Conservation (phyloP, 202 grass and related monocot genomes). For the Saccharum hybrid region DNA sequence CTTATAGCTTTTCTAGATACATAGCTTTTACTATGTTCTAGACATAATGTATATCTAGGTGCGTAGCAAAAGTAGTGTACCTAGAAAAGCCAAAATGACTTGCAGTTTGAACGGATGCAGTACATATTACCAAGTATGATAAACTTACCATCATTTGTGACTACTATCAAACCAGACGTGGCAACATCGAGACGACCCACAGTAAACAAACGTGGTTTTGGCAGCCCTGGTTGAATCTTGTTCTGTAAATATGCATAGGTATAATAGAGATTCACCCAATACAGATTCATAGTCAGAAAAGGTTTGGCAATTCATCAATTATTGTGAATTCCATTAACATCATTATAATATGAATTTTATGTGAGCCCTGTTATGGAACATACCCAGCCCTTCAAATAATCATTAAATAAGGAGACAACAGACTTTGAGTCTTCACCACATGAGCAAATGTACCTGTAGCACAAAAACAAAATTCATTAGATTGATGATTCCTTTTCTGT, state of each 20-base stretch:
- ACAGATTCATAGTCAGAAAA: not conserved
- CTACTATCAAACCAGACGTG: slow-evolving; percentile 86
- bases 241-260: slow-evolving; percentile 55
- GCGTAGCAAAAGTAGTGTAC: not conserved
- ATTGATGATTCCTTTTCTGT: slow-evolving; percentile 20
- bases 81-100: not conserved
- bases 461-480: slow-evolving; percentile 41
- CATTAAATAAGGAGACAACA: slow-evolving; percentile 79
- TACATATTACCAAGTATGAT: slow-evolving; percentile 27
- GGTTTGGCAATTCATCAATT: not conserved
- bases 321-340: slow-evolving; percentile 4
- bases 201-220: slow-evolving; percentile 90
- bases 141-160: slow-evolving; percentile 93
- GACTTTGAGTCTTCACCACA: slow-evolving; percentile 82
- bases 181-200: slow-evolving; percentile 97
- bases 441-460: slow-evolving; percentile 86
- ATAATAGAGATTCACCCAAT: slow-evolving; percentile 18
- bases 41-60: not conserved
- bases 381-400: slow-evolving; percentile 91
- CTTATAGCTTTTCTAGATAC: not conserved
- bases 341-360: not conserved
- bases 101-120: not conserved
- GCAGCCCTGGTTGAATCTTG: slow-evolving; percentile 75
- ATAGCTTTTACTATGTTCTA: not conserved
- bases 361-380: slow-evolving; percentile 32